These are phyloP conservation scores for Clarireedia homoeocarpa DNA, from an alignment of 2,329 filamentous ascomycete genomes.

Conservation along the genomic window DNA sequence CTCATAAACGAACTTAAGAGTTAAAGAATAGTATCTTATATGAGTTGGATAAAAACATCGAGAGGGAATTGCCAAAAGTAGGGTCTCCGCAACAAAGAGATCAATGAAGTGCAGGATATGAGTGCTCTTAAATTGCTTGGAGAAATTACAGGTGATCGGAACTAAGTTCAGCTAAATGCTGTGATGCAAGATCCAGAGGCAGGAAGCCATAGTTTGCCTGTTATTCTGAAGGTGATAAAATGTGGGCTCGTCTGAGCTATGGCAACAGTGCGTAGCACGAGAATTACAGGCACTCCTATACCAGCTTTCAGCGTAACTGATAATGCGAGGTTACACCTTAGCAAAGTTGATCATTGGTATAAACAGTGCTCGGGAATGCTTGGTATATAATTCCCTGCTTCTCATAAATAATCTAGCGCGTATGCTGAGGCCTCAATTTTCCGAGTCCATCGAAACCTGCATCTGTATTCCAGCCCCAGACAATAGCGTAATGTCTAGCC, in stretches of 20 bases:
- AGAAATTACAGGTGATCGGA: background rate
- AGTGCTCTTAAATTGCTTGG: background rate
- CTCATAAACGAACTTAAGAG: too few species aligned
- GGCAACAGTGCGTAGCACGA: background rate
- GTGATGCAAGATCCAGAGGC: background rate
- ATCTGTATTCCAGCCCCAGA: constrained; percentile 64
- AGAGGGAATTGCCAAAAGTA: background rate
- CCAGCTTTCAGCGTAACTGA: background rate
- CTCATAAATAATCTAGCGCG: background rate
- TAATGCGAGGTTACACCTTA: background rate
- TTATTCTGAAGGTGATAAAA: too few species aligned
- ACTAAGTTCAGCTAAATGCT: background rate
- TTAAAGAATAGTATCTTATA: too few species aligned
- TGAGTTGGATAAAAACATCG: background rate
- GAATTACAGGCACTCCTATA: background rate
- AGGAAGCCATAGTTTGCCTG: background rate
- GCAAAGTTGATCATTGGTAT: background rate
- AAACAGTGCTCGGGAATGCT: background rate
- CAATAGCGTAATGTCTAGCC: constrained; percentile 81
- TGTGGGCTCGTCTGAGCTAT: background rate
- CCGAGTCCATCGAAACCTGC: constrained; percentile 4
- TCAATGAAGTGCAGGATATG: background rate
- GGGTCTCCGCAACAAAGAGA: background rate
- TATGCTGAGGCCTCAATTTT: background rate
- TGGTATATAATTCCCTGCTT: background rate